Evolutionary conservation across 225 moss, liverwort and hornwort genomes (phyloP).

Genomic region (Bryum argenteum): DNA sequence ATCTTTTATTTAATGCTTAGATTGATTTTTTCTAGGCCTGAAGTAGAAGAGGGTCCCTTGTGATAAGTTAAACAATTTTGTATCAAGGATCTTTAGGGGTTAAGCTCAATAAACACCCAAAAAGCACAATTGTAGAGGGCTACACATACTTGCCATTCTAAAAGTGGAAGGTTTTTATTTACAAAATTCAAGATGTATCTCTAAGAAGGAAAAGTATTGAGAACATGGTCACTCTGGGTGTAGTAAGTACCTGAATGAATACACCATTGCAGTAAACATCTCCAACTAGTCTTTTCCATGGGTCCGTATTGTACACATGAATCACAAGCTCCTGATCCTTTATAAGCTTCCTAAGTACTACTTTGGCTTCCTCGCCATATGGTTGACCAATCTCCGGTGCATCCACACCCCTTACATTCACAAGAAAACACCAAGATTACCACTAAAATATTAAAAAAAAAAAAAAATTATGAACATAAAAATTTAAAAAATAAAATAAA

Average conservation of each 20-base stretch:
- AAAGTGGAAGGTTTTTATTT: too few species aligned
- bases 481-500: neutral
- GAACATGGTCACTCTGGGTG: too few species aligned
- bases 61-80: too few species aligned
- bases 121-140: too few species aligned
- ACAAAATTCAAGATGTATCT: too few species aligned
- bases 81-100: too few species aligned
- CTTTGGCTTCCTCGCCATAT: slow-evolving; percentile 44
- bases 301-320: slow-evolving; percentile 36
- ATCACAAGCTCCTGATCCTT: slow-evolving; percentile 39
- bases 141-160: too few species aligned
- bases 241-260: slow-evolving; percentile 35
- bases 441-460: neutral
- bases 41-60: too few species aligned
- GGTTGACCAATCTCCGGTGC: slow-evolving; percentile 51
- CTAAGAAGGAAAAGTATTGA: too few species aligned
- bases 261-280: slow-evolving; percentile 44
- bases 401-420: slow-evolving; percentile 55
- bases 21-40: too few species aligned
- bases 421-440: neutral
- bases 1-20: too few species aligned
- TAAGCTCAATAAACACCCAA: too few species aligned
- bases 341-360: slow-evolving; percentile 33
- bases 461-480: neutral
- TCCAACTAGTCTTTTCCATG: slow-evolving; percentile 35